Base-by-base conservation (phyloP, 495 filamentous ascomycete species). In the Penicillium chermesinum region DNA sequence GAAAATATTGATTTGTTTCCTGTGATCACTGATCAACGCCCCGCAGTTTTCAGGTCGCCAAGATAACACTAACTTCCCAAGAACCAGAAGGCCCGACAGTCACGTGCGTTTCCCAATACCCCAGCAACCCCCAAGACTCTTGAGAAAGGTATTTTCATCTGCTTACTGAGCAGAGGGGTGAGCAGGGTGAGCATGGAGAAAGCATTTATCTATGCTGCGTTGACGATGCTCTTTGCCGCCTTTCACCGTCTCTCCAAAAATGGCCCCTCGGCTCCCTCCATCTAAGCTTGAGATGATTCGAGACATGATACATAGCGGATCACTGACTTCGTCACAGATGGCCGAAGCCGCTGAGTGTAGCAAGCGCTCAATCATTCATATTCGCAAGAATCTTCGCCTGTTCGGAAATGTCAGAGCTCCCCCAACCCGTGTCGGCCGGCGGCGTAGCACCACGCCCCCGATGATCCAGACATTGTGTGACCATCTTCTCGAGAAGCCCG, bases 391-490 rank as follows among this genome's bases (percentile, higher is more conserved):
- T 41, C 41, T 64, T 41, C 54, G 46, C n/a, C 41, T 34, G 21
- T 64, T 59, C 49, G 50, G 58, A 32, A 57, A 25, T 40, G 46
- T 44, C 17, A 64, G 49, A 48, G 49, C 61, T 18, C 55, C 53
- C 41, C 37, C 25, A 57, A 65, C 51, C 47, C 30, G 25, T n/a
- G 38, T 16, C 13, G 57, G 54, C 36, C 40, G 50, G 17, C 40
- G 32, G 38, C 43, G 38, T 38, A 27, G 30, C 41, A 51, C 63
- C 21, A 49, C 47, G 21, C 52, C 52, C 27, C 33, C 44, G 21
- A 66, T 66, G 41, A 42, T 58, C 35, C 14, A 54, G 14, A 49
- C 48, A 5, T 40, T 59, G n/a, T 52, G 35, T 46, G 48, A 55
- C 33, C 36, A 48, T 22, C 48, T 59, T 10, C 30, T 45, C 35